Evolutionary conservation across 2,329 filamentous ascomycete species (phyloP).

Genomic region (Penicillium corylophilum): DNA sequence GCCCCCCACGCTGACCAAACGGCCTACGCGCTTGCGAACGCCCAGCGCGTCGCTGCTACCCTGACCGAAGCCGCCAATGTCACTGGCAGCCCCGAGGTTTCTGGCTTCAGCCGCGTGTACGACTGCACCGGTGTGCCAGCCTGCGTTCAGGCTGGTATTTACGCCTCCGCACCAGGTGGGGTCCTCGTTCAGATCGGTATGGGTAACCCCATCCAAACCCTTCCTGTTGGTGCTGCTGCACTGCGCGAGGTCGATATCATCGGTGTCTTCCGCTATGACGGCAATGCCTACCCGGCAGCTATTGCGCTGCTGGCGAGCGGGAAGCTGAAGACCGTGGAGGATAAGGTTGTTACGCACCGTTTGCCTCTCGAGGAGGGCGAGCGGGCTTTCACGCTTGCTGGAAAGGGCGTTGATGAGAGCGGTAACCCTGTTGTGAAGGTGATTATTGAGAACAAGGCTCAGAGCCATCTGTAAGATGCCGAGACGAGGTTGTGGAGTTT

Average conservation of each 20-base stretch:
- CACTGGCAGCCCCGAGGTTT: conserved; percentile 17
- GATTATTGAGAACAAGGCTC: conserved; percentile 39
- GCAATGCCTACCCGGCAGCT: conserved; percentile 54
- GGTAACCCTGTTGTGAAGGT: conserved; percentile 57
- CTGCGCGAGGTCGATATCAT: conserved; percentile 58
- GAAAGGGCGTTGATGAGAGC: conserved; percentile 51
- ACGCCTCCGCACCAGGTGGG: conserved; percentile 49
- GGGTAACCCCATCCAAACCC: conserved; percentile 55
- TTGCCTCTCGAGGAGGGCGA: conserved; percentile 50
- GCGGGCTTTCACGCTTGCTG: conserved; percentile 53
- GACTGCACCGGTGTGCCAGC: conserved; percentile 48
- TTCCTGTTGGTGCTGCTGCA: conserved; percentile 56
- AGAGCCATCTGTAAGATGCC: conserved; percentile 9
- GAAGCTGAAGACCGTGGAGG: conserved; percentile 48
- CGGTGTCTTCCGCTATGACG: conserved; percentile 58
- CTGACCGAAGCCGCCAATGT: conserved; percentile 26
- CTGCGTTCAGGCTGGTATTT: conserved; percentile 48
- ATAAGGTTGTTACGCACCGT: conserved; percentile 56
- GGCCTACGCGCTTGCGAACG: conserved; percentile 34
- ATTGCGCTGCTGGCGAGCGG: conserved; percentile 54
- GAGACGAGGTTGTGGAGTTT: background rate
- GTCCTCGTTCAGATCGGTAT: conserved; percentile 57
- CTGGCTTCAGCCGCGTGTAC: conserved; percentile 46
- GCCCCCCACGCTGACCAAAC: conserved; percentile 35
- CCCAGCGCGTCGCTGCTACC: conserved; percentile 35